Conservation (phyloP, 2,329 filamentous ascomycete genomes). For the Metarhizium humberi region DNA sequence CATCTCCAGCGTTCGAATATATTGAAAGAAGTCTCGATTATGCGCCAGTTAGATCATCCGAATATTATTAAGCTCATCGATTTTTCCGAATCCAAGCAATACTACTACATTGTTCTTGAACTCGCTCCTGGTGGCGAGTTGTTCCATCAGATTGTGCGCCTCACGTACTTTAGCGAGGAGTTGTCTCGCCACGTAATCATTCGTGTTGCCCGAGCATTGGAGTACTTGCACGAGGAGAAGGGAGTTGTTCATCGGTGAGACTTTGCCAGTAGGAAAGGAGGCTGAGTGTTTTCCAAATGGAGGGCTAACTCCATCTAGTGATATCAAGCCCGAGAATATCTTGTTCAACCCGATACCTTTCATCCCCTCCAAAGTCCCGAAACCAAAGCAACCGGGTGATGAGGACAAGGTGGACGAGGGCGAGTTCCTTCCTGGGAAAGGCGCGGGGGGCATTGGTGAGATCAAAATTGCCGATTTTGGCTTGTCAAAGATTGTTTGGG, state of each 20-base stretch:
- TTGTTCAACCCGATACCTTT: conserved; percentile 83
- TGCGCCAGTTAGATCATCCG: conserved; percentile 92
- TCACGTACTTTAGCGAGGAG: conserved; percentile 97
- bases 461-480: conserved; percentile 99
- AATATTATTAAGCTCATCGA: conserved; percentile 93
- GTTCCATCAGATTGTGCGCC: conserved; percentile 95
- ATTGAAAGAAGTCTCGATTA: conserved; percentile 96
- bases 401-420: conserved; percentile 97
- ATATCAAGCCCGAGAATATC: conserved; percentile 98
- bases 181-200: conserved; percentile 88
- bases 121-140: conserved; percentile 91
- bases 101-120: conserved; percentile 96
- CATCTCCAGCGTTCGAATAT: conserved; percentile 81
- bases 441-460: conserved; percentile 80
- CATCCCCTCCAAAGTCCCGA: conserved; percentile 68
- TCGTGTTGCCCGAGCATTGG: conserved; percentile 88
- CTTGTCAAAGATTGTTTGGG: conserved; percentile 96
- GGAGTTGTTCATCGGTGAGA: conserved; percentile 90
- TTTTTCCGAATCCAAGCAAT: conserved; percentile 87
- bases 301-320: conserved; percentile 39
- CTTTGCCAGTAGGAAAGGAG: conserved; percentile 20
- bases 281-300: not conserved
- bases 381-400: conserved; percentile 76
- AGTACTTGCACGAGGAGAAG: conserved; percentile 88
- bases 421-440: conserved; percentile 74